Conservation (phyloP, 805 yeast genomes). For the Ogataea kodamae region DNA sequence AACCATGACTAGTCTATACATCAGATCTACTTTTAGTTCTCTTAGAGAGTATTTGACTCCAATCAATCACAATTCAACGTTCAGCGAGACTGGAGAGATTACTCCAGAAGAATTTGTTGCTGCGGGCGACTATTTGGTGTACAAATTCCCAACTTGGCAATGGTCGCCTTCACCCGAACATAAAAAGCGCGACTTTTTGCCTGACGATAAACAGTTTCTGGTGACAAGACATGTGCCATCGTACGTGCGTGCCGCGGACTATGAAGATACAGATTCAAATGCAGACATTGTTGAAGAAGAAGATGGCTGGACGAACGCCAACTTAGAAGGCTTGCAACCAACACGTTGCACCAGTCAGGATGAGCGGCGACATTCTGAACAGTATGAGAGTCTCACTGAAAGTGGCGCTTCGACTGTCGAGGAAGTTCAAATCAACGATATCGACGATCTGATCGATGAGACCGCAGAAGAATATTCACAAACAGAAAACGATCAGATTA, state of each 20-base stretch:
- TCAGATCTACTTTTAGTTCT: slow-evolving; percentile 76
- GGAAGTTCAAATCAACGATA: slow-evolving; percentile 40
- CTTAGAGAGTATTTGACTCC: slow-evolving; percentile 94
- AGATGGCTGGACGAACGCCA: slow-evolving; percentile 59
- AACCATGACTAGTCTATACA: slow-evolving; percentile 32
- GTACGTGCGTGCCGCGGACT: slow-evolving; percentile 61
- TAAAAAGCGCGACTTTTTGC: slow-evolving; percentile 66
- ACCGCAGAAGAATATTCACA: slow-evolving; percentile 28
- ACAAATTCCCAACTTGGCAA: slow-evolving; percentile 95
- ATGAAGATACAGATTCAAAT: slow-evolving; percentile 40
- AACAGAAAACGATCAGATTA: slow-evolving; percentile 37
- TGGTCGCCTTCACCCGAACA: slow-evolving; percentile 68
- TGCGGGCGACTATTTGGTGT: slow-evolving; percentile 91
- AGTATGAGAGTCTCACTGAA: slow-evolving; percentile 25
- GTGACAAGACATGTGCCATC: slow-evolving; percentile 91
- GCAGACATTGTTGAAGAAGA: slow-evolving; percentile 25
- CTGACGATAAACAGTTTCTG: slow-evolving; percentile 79
- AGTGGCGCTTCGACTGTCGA: slow-evolving; percentile 15
- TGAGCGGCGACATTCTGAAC: slow-evolving; percentile 27
- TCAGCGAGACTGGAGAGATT: slow-evolving; percentile 81
- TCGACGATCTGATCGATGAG: slow-evolving; percentile 36
- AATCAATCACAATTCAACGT: slow-evolving; percentile 80
- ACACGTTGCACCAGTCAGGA: slow-evolving; percentile 22
- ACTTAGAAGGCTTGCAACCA: slow-evolving; percentile 14
- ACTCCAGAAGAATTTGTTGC: slow-evolving; percentile 93